Base-by-base conservation (phyloP, 176 grass and related monocot species). In the Poa pratensis region DNA sequence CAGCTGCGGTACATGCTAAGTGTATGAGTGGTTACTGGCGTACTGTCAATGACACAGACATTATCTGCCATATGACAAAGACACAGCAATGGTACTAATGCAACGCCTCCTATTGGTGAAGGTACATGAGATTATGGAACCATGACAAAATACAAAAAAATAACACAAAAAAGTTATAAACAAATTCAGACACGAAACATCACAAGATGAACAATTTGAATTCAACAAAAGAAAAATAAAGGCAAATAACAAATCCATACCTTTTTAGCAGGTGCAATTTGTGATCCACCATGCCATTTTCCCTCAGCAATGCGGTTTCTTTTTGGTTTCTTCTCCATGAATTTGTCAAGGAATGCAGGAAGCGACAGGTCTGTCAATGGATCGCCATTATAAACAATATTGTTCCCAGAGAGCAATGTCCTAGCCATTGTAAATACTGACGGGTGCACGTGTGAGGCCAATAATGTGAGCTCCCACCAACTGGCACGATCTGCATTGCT, bases 241-340 rank as follows among this genome's bases (percentile, higher is more conserved):
- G 18, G 6, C 39, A 78, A 30, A 11, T 35, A 54, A 78, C 17
- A 83, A 82, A 23, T 58, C 45, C 24, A 69, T 52, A 98, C 96
- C 96, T 94, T 98, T 86, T 87, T 84, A 83, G 78, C 88, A 12
- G 96, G 93, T 68, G 96, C 96, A 81, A 98, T 98, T 73, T 92
- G 89, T 10, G 91, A 98, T 65, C 96, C 96, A 83, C 96, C 96
- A 87, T 98, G 91, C 96, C 96, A 98, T 85, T 73, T 94, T 80
- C 96, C 93, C 77, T 98, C 93, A 67, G 89, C 75, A 59, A 91
- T 90, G 61, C 73, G 83, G 73, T 90, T 94, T 34, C 78, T 66
- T 78, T 98, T 98, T 55, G 96, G 96, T 62, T 98, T 98, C 87
- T 98, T 98, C 82, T 98, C 96, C 96, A 98, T 95, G 71, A 98